phyloP scores from a whole-genome alignment of 148 eudicot species.

The Dianthus caryophyllus region DNA sequence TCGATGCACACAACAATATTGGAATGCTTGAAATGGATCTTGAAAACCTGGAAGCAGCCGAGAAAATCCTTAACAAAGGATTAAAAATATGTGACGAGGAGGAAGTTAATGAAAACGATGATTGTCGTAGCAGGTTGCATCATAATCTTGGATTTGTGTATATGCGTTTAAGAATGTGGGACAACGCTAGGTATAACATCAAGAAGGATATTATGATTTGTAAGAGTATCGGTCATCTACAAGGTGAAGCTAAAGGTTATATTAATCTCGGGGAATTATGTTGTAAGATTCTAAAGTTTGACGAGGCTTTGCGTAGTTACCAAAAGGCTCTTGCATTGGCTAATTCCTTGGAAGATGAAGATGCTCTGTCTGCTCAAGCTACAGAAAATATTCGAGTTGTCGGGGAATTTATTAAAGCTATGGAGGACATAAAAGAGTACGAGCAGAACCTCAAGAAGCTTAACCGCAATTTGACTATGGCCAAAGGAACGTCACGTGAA shows the following conservation, averaged over 20 bases:
- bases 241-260: conserved; percentile 98
- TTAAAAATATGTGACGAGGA: conserved; percentile 85
- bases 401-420: conserved; percentile 45
- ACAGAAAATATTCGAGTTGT: conserved; percentile 58
- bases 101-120: conserved; percentile 69
- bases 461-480: conserved; percentile 37
- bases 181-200: conserved; percentile 59
- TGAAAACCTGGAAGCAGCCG: conserved; percentile 76
- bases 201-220: conserved; percentile 73
- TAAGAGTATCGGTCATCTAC: conserved; percentile 57
- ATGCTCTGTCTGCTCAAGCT: conserved; percentile 58
- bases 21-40: conserved; percentile 95
- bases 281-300: conserved; percentile 59
- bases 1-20: conserved; percentile 87
- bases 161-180: conserved; percentile 70
- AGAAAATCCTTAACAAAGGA: conserved; percentile 59
- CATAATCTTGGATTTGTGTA: conserved; percentile 88
- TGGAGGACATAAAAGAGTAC: conserved; percentile 56
- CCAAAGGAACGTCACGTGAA: conserved; percentile 59
- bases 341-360: conserved; percentile 80
- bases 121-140: conserved; percentile 79
- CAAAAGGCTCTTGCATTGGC: conserved; percentile 72
- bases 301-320: conserved; percentile 73
- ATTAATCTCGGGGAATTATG: conserved; percentile 80
- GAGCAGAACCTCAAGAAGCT: conserved; percentile 78